Evolutionary conservation across 176 grass and related monocot species (phyloP).

Genomic region (Triticum timopheevii): DNA sequence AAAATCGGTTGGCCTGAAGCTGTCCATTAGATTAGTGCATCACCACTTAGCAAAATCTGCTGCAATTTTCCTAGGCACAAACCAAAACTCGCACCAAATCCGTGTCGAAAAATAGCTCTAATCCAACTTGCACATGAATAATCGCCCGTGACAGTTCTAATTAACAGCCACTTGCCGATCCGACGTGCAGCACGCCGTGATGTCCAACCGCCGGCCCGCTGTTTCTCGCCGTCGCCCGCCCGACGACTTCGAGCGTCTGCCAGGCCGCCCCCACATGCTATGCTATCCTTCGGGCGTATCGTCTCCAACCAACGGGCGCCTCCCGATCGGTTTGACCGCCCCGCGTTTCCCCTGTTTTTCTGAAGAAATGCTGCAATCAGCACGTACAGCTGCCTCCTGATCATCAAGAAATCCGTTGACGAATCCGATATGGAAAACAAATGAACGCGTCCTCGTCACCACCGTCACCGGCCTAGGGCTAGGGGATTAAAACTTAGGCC

Average conservation of each 20-base stretch:
- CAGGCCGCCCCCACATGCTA: not conserved
- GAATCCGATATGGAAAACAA: constrained; percentile 6
- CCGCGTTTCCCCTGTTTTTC: not conserved
- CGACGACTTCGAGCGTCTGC: constrained; percentile 26
- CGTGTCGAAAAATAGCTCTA: not conserved
- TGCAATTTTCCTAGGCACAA: not conserved
- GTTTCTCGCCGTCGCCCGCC: not conserved
- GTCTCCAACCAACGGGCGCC: constrained; percentile 10
- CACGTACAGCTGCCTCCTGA: constrained; percentile 13
- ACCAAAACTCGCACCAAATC: constrained; percentile 4
- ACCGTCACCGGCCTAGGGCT: constrained; percentile 9
- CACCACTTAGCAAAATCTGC: not conserved
- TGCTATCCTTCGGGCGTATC: constrained; percentile 29
- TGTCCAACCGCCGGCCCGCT: not conserved
- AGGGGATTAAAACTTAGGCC: not conserved
- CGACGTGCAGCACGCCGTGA: constrained; percentile 25
- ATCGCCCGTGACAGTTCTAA: not conserved
- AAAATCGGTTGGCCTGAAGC: constrained; percentile 15
- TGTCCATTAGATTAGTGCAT: constrained; percentile 20
- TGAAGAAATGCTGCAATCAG: constrained; percentile 14
- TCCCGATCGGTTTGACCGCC: constrained; percentile 31
- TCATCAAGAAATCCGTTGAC: constrained; percentile 28
- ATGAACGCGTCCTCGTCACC: not conserved
- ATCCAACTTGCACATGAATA: not conserved
- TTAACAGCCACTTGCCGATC: constrained; percentile 24